A percentile compares a stretch with the other conserved stretches of the same genome.
These are phyloP conservation scores for Roridomyces roridus DNA, from an alignment of 768 basidiomycete genomes.

Conservation along the genomic window DNA sequence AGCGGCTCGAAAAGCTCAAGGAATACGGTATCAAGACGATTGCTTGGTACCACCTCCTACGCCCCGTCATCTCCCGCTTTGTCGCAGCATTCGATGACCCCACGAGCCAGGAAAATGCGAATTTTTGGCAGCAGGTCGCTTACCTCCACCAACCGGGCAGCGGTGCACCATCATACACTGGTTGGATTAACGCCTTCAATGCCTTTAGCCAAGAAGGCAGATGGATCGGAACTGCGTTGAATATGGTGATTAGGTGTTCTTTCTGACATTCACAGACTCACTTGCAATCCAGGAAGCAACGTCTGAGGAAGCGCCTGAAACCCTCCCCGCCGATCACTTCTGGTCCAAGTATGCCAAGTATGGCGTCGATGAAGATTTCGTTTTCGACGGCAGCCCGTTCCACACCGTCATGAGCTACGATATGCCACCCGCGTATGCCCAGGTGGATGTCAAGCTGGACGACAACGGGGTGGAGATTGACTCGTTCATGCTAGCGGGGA, in stretches of 20 bases:
- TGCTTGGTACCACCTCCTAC: slow-evolving; percentile 46
- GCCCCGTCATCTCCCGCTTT: slow-evolving; percentile 43
- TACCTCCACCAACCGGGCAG: no score
- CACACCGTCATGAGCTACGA: slow-evolving; percentile 7
- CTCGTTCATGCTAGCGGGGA: slow-evolving; percentile 31
- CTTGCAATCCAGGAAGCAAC: background rate
- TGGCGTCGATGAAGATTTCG: background rate
- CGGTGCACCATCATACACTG: background rate
- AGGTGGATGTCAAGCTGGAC: no score
- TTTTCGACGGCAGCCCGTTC: background rate
- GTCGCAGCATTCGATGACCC: no score
- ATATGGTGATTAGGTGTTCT: background rate
- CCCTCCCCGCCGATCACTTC: background rate
- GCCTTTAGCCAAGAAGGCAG: background rate
- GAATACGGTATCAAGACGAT: slow-evolving; percentile 38
- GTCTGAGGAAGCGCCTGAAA: background rate
- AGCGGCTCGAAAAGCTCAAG: slow-evolving; percentile 43
- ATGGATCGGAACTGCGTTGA: background rate
- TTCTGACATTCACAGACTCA: no score
- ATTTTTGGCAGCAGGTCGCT: no score
- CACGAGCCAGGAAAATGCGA: no score
- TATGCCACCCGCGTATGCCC: slow-evolving; percentile 26
- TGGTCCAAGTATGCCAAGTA: background rate
- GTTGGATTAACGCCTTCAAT: background rate
- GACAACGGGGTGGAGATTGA: slow-evolving; percentile 28